Evolutionary conservation across 495 filamentous ascomycete species (phyloP).

Genomic region (Hyaloscypha variabilis): DNA sequence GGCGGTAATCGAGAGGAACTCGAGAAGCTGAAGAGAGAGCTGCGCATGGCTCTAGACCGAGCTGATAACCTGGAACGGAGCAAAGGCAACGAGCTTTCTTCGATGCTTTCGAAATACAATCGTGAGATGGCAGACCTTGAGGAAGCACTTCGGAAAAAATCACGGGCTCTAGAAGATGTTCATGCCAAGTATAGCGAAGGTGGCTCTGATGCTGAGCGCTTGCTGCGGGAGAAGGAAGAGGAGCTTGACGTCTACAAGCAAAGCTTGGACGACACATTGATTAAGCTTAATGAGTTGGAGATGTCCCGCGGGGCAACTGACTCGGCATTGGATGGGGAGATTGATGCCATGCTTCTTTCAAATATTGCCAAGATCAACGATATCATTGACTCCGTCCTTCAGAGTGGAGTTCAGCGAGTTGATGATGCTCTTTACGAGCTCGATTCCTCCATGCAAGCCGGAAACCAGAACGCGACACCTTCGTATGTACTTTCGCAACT

Average conservation of each 20-base stretch:
- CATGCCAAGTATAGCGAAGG: slow-evolving; percentile 76
- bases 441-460: slow-evolving; percentile 96
- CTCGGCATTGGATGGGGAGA: slow-evolving; percentile 81
- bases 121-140: slow-evolving; percentile 95
- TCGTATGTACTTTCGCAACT: slow-evolving; percentile 94
- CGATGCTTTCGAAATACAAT: slow-evolving; percentile 94
- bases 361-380: slow-evolving; percentile 93
- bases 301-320: slow-evolving; percentile 73
- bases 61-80: slow-evolving; percentile 90
- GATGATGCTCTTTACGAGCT: slow-evolving; percentile 97
- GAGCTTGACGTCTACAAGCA: slow-evolving; percentile 97
- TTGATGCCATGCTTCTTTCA: slow-evolving; percentile 82
- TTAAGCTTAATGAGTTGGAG: slow-evolving; percentile 85
- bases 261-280: slow-evolving; percentile 92
- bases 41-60: slow-evolving; percentile 88
- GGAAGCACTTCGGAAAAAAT: slow-evolving; percentile 88
- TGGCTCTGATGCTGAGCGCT: slow-evolving; percentile 80
- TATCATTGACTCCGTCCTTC: slow-evolving; percentile 95
- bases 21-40: slow-evolving; percentile 95
- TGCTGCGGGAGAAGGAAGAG: slow-evolving; percentile 90
- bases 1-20: slow-evolving; percentile 91
- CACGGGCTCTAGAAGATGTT: slow-evolving; percentile 82
- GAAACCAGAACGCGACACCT: slow-evolving; percentile 97
- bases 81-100: slow-evolving; percentile 92
- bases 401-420: slow-evolving; percentile 90